Conservation (phyloP, 2,329 filamentous ascomycete genomes). For the Rhynchosporium secalis region DNA sequence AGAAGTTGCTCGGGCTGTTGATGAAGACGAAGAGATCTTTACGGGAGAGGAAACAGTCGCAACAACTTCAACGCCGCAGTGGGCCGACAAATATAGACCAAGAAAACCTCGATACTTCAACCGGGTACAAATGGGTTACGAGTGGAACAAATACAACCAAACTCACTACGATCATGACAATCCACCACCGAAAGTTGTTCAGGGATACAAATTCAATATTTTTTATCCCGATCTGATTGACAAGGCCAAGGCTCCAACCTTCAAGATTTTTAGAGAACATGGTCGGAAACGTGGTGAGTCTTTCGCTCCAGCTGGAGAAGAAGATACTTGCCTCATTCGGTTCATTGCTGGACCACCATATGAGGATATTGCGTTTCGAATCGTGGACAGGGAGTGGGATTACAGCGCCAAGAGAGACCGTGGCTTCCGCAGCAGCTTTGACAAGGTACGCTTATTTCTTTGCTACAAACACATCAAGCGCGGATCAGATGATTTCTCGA, state of each 20-base stretch:
- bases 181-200: slow-evolving; percentile 94
- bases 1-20: slow-evolving; percentile 86
- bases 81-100: slow-evolving; percentile 82
- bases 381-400: slow-evolving; percentile 98
- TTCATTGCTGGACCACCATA: slow-evolving; percentile 96
- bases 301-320: slow-evolving; percentile 88
- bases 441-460: slow-evolving; percentile 69
- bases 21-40: slow-evolving; percentile 95
- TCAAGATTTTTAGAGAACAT: slow-evolving; percentile 91
- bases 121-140: slow-evolving; percentile 96
- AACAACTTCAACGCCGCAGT: slow-evolving; percentile 65
- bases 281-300: slow-evolving; percentile 88
- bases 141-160: slow-evolving; percentile 99
- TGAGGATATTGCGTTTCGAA: slow-evolving; percentile 93
- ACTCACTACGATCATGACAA: slow-evolving; percentile 99
- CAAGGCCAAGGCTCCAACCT: slow-evolving; percentile 90
- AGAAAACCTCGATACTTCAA: slow-evolving; percentile 97
- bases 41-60: slow-evolving; percentile 81
- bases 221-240: slow-evolving; percentile 98
- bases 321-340: slow-evolving; percentile 94
- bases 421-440: slow-evolving; percentile 94
- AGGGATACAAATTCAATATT: slow-evolving; percentile 99
- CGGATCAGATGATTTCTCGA: slow-evolving; percentile 13
- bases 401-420: slow-evolving; percentile 94
- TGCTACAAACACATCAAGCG: slow-evolving; percentile 18